Conservation (phyloP, 768 basidiomycete genomes). For the Piloderma croceum region DNA sequence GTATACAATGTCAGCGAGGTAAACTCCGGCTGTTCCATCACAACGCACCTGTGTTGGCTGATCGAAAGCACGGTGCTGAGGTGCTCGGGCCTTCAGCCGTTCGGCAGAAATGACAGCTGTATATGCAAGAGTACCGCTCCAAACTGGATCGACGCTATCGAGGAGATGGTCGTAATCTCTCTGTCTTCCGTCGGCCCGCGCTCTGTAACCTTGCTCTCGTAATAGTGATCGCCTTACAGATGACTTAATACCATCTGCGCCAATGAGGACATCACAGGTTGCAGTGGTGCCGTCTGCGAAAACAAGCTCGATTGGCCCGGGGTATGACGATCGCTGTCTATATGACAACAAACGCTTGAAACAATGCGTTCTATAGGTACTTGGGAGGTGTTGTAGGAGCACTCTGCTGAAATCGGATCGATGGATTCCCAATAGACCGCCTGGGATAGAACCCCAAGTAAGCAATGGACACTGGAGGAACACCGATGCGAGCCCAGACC, state of each 20-base stretch:
- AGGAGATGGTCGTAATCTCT: slow-evolving; percentile 25
- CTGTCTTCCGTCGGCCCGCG: slow-evolving; percentile 34
- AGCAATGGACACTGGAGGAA: slow-evolving; percentile 2
- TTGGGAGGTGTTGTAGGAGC: slow-evolving; percentile 45
- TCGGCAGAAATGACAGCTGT: slow-evolving; percentile 45
- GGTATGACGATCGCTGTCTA: slow-evolving; percentile 35
- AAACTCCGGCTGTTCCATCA: slow-evolving; percentile 1
- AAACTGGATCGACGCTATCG: slow-evolving; percentile 43
- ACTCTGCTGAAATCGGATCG: slow-evolving; percentile 62
- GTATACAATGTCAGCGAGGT: slow-evolving; percentile 1
- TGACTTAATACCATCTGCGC: slow-evolving; percentile 34
- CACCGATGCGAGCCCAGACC: slow-evolving; percentile 32
- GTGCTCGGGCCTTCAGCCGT: slow-evolving; percentile 20
- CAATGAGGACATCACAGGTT: slow-evolving; percentile 54
- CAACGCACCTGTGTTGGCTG: slow-evolving; percentile 21
- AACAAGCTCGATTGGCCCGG: slow-evolving; percentile 40
- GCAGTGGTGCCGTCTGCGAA: slow-evolving; percentile 60
- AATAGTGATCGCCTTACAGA: slow-evolving; percentile 34
- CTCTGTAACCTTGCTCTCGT: slow-evolving; percentile 30
- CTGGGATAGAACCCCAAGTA: slow-evolving; percentile 26
- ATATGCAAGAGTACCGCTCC: slow-evolving; percentile 57
- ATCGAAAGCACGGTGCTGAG: slow-evolving; percentile 25
- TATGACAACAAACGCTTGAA: slow-evolving; percentile 59
- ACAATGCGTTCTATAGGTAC: slow-evolving; percentile 42
- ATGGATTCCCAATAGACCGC: slow-evolving; percentile 45